Conservation (phyloP, 1,284 basidiomycete species). For the Apiotrichum sp. region DNA sequence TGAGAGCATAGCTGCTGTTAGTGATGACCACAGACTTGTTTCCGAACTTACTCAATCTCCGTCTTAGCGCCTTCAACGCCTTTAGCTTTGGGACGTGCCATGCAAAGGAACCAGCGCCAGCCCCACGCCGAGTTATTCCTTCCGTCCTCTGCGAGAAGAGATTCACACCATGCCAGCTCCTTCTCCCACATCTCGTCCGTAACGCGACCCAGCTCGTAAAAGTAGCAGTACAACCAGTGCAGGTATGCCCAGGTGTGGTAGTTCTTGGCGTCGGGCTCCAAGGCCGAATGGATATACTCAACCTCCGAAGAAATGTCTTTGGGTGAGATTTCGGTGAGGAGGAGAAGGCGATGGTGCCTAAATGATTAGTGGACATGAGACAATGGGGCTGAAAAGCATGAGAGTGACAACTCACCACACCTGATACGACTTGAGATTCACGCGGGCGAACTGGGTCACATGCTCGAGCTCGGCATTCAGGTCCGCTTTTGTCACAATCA, state of each 20-base stretch:
- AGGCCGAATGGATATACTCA: constrained; percentile 64
- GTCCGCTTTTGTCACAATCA: constrained; percentile 60
- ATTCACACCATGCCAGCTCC: constrained; percentile 72
- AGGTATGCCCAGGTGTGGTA: constrained; percentile 95
- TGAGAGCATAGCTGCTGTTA: constrained; percentile 53
- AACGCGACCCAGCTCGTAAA: constrained; percentile 47
- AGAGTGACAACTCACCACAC: constrained; percentile 59
- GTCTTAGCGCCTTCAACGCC: constrained; percentile 47
- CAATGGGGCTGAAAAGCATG: too few relatives aligned
- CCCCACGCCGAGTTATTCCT: constrained; percentile 98
- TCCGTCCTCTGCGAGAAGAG: constrained; percentile 68
- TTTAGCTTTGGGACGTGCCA: constrained; percentile 56
- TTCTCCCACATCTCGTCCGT: constrained; percentile 63
- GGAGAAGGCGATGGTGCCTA: constrained; percentile 78
- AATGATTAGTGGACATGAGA: neutral
- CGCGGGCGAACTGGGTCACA: constrained; percentile 75
- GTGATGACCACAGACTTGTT: too few relatives aligned
- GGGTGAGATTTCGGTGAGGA: constrained; percentile 57
- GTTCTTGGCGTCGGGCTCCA: constrained; percentile 77
- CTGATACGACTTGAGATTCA: constrained; percentile 86
- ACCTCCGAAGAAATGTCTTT: constrained; percentile 58
- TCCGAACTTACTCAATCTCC: constrained; percentile 58
- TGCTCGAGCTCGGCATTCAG: constrained; percentile 68
- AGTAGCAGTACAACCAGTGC: constrained; percentile 82
- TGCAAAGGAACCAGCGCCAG: constrained; percentile 90